These are phyloP conservation scores for Hapsidospora chrysogenum DNA, from an alignment of 495 filamentous ascomycete species.

Conservation along the genomic window DNA sequence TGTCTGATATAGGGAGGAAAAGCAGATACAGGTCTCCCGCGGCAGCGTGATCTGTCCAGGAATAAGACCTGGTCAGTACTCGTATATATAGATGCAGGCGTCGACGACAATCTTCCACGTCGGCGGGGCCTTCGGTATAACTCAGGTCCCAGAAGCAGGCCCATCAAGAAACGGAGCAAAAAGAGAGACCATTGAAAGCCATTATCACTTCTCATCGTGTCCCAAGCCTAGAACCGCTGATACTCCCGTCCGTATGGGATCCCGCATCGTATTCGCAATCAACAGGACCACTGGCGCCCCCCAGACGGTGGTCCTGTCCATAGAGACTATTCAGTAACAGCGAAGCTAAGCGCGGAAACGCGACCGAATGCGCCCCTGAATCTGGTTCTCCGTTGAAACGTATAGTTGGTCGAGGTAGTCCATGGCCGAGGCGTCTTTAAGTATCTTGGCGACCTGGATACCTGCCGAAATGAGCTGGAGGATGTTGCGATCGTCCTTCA, in stretches of 20 bases:
- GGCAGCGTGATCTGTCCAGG: no score
- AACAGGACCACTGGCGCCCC: no score
- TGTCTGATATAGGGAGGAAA: no score
- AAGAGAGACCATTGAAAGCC: no score
- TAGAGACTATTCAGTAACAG: background rate
- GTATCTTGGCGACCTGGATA: constrained; percentile 71
- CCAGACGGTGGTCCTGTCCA: no score
- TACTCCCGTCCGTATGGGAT: background rate
- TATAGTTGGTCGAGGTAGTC: constrained; percentile 57
- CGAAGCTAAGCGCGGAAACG: constrained; percentile 20
- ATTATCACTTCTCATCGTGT: background rate
- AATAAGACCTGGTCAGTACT: no score
- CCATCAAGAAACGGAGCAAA: no score
- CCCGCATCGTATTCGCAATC: background rate
- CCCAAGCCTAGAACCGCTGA: background rate
- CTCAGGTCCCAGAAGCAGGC: no score
- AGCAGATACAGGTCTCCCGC: no score
- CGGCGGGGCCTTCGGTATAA: no score
- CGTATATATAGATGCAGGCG: no score
- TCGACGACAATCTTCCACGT: no score
- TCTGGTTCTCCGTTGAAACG: constrained; percentile 52
- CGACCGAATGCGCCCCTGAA: constrained; percentile 42
- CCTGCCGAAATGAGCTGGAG: constrained; percentile 74
- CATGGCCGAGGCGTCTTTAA: constrained; percentile 71
- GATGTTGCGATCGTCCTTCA: constrained; percentile 83